Percentiles rank a stretch among this genome's conserved stretches.
phyloP scores from a whole-genome alignment of 2,329 filamentous ascomycete species.

The Ciborinia camelliae region DNA sequence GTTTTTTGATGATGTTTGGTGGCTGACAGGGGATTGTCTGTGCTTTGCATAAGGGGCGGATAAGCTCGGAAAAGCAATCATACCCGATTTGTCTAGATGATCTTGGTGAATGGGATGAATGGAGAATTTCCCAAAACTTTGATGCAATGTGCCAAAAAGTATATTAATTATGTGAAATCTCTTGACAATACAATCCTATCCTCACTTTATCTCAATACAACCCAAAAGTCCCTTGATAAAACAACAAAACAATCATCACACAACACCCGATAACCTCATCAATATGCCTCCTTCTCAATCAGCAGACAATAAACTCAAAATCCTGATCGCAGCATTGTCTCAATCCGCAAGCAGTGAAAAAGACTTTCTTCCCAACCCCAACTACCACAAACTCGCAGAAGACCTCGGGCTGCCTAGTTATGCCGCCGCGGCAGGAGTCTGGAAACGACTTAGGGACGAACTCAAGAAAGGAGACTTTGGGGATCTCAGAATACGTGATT shows the following conservation, averaged over 20 bases:
- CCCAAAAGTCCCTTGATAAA: neutral
- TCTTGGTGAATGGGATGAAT: neutral
- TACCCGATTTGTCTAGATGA: neutral
- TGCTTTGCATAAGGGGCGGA: slow-evolving; percentile 7
- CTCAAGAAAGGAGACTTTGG: neutral
- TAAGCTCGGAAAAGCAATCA: neutral
- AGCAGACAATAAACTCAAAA: neutral
- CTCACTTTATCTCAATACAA: neutral
- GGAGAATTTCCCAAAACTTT: neutral
- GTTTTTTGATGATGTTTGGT: neutral
- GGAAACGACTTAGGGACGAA: neutral
- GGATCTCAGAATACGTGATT: neutral
- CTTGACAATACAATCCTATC: neutral
- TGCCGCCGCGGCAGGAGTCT: neutral
- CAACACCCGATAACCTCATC: neutral
- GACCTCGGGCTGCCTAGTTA: neutral
- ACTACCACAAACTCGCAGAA: neutral
- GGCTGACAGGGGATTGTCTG: neutral
- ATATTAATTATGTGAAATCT: neutral
- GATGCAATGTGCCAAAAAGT: neutral
- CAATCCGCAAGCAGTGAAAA: neutral
- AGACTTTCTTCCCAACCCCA: neutral
- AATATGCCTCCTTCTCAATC: neutral
- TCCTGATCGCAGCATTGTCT: neutral
- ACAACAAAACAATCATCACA: neutral